A percentile compares a stretch with the other conserved stretches of the same genome.
phyloP scores from a whole-genome alignment of 495 filamentous ascomycete species.

The Penicillium malachiteum region DNA sequence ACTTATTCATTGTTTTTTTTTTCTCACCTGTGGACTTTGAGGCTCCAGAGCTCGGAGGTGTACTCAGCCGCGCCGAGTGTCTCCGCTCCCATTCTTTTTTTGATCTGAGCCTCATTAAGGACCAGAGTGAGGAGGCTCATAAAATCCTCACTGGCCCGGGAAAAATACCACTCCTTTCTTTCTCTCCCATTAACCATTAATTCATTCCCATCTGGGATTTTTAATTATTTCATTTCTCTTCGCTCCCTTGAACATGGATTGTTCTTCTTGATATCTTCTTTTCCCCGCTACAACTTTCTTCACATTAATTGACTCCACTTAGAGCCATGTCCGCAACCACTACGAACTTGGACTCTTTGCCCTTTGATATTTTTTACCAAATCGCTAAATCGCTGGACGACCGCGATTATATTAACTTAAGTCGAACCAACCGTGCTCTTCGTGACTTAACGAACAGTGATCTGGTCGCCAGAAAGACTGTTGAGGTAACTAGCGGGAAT shows the following conservation, averaged over 20 bases:
- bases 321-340: slow-evolving; percentile 22
- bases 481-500: slow-evolving; percentile 51
- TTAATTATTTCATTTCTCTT: not conserved
- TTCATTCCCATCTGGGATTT: not conserved
- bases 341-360: slow-evolving; percentile 43
- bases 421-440: slow-evolving; percentile 53
- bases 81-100: too few species aligned
- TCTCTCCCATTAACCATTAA: not conserved
- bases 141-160: too few species aligned
- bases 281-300: not conserved
- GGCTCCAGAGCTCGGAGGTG: too few species aligned
- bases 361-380: slow-evolving; percentile 64
- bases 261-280: not conserved
- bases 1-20: too few species aligned
- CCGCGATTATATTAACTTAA: slow-evolving; percentile 41
- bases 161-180: not conserved
- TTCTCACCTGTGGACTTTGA: too few species aligned
- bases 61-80: too few species aligned
- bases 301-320: not conserved
- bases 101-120: too few species aligned
- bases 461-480: slow-evolving; percentile 57
- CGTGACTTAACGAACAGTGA: slow-evolving; percentile 55
- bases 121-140: too few species aligned
- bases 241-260: not conserved
- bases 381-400: slow-evolving; percentile 49